These are phyloP conservation scores for Lactifluus pinguis DNA, from an alignment of 768 basidiomycete species.

Conservation along the genomic window DNA sequence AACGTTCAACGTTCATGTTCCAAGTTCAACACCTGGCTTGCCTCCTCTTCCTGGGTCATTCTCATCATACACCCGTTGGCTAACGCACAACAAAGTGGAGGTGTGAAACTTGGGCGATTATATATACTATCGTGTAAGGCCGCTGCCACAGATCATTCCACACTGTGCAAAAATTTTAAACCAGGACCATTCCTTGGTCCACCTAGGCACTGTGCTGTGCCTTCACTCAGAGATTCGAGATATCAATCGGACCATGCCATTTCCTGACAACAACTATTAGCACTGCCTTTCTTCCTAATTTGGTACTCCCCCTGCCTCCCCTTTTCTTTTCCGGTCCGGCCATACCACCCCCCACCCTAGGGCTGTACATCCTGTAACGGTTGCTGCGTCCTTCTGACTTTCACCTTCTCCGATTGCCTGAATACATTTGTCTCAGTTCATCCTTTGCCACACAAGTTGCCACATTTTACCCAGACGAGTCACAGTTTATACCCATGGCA, in stretches of 20 bases:
- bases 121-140: neutral
- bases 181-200: neutral
- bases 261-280: neutral
- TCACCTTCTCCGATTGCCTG: neutral
- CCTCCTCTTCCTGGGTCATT: neutral
- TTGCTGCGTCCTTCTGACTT: neutral
- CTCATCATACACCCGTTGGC: neutral
- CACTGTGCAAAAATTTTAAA: neutral
- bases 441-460: neutral
- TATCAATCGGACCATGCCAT: constrained; percentile 10
- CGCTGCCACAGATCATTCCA: constrained; percentile 3
- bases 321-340: neutral
- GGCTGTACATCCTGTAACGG: neutral
- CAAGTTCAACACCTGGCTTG: too few species aligned
- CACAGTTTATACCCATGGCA: too few species aligned
- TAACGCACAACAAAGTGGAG: neutral
- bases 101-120: neutral
- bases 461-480: neutral
- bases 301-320: neutral
- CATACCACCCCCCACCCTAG: neutral
- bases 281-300: neutral
- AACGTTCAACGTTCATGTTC: too few species aligned
- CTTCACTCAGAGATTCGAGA: neutral
- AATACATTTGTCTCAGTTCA: too few species aligned
- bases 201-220: neutral